These are phyloP conservation scores for Mycena rebaudengoi DNA, from an alignment of 768 basidiomycete species.

Conservation along the genomic window DNA sequence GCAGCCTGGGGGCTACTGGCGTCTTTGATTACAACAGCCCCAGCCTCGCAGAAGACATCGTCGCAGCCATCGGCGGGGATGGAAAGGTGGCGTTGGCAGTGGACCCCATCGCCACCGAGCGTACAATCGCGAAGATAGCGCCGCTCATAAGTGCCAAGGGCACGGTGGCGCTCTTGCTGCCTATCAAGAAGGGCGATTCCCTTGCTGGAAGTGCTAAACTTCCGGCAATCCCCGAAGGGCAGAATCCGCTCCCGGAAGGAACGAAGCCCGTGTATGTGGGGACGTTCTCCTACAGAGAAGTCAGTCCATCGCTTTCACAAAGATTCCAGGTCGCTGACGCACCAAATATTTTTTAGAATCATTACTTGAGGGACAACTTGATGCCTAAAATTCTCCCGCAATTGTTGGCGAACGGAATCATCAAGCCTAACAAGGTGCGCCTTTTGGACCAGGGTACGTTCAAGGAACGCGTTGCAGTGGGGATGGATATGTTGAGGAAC, in stretches of 20 bases:
- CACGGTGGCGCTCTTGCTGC: conserved; percentile 39
- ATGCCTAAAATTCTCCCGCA: conserved; percentile 56
- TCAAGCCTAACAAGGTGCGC: conserved; percentile 51
- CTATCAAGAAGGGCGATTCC: conserved; percentile 35
- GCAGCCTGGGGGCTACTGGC: conserved; percentile 45
- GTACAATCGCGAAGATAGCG: conserved; percentile 37
- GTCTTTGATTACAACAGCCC: conserved; percentile 46
- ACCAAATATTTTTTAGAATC: conserved; percentile 41
- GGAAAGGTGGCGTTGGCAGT: conserved; percentile 34
- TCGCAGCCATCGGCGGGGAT: conserved; percentile 32
- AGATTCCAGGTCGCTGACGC: neutral
- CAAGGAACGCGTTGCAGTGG: conserved; percentile 50
- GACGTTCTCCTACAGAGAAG: conserved; percentile 11
- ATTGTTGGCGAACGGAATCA: conserved; percentile 46
- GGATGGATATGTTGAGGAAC: conserved; percentile 53
- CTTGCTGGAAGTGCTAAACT: conserved; percentile 17
- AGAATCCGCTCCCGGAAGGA: conserved; percentile 22
- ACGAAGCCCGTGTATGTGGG: conserved; percentile 48
- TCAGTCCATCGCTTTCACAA: neutral
- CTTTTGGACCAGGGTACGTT: conserved; percentile 53
- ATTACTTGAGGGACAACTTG: conserved; percentile 49
- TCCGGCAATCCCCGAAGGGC: neutral
- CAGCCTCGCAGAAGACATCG: conserved; percentile 38
- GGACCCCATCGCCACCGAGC: conserved; percentile 39
- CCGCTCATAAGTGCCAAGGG: conserved; percentile 33